These are phyloP conservation scores for Aurantiochytrium sp. DNA, from an alignment of 108 stramenopile genomes.

Conservation along the genomic window DNA sequence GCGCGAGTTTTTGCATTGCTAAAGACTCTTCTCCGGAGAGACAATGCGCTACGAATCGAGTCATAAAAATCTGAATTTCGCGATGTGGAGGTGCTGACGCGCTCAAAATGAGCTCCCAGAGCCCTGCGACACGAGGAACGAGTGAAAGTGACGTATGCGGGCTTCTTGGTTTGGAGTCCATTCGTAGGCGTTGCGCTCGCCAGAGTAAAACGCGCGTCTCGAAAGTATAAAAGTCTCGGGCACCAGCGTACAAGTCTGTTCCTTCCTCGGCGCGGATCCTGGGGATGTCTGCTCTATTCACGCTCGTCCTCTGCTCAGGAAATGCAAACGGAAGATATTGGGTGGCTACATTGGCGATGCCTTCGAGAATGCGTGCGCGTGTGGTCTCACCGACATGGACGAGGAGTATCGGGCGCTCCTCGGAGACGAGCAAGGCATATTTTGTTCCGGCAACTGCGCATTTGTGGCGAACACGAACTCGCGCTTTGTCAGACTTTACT, in stretches of 20 bases:
- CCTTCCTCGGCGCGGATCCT: no score
- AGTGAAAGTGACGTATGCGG: not conserved
- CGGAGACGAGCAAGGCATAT: not conserved
- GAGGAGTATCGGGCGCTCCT: not conserved
- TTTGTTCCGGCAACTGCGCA: not conserved
- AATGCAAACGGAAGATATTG: no score
- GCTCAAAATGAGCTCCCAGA: not conserved
- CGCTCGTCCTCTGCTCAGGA: no score
- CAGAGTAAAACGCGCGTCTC: no score
- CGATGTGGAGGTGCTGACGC: not conserved
- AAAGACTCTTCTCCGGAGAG: not conserved
- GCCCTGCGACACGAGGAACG: not conserved
- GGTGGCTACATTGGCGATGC: no score
- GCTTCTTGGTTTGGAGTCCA: no score
- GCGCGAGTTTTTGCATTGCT: not conserved
- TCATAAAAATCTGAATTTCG: not conserved
- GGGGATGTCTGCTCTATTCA: no score
- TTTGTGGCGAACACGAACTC: not conserved
- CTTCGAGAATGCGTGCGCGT: not conserved
- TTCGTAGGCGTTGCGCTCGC: no score
- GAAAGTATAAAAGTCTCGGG: no score
- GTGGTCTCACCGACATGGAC: not conserved
- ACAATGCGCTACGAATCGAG: not conserved
- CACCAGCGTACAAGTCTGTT: no score
- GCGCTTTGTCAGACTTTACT: not conserved